Base-by-base conservation (phyloP, 805 yeast species). In the Sugiyamaella smithiae region DNA sequence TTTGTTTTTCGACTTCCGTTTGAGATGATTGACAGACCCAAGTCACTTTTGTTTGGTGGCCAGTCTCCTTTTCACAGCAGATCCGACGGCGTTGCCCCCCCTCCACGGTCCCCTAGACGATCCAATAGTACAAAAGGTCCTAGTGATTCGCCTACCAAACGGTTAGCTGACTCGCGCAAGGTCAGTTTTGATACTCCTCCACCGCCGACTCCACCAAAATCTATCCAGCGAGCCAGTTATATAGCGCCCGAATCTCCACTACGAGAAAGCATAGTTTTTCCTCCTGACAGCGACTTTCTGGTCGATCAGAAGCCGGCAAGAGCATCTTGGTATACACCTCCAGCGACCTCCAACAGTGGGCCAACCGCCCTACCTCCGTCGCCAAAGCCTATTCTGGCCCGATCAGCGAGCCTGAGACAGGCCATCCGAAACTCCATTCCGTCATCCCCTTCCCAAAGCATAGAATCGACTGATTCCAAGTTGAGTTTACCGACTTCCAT, bases 41-140 rank as follows among this genome's bases (percentile, higher is more conserved):
- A n/a, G n/a, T n/a, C n/a, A n/a, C n/a, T n/a, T n/a, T n/a, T n/a
- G n/a, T n/a, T n/a, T n/a, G n/a, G n/a, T n/a, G n/a, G n/a, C n/a
- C n/a, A n/a, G n/a, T n/a, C n/a, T n/a, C n/a, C n/a, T n/a, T n/a
- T n/a, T n/a, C n/a, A n/a, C n/a, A n/a, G n/a, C n/a, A n/a, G n/a
- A n/a, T n/a, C n/a, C n/a, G n/a, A n/a, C n/a, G 41, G 16, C 20
- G 35, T 40, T 19, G 43, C 43, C 16, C 38, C 33, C 8, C 43
- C 43, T 11, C 43, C 43, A 7, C 43, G 43, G 24, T 40, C 43
- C 6, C 43, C 43, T 14, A 31, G 26, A n/a, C 32, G 43, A 5
- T 25, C 43, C 11, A 25, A 26, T 23, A 37, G 41, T 26, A 23
- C 14, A 9, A 19, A 11, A 26, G 33, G 32, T 33, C 28, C 25